Conservation (phyloP, 2,329 filamentous ascomycete species). For the Venturia pyrina region DNA sequence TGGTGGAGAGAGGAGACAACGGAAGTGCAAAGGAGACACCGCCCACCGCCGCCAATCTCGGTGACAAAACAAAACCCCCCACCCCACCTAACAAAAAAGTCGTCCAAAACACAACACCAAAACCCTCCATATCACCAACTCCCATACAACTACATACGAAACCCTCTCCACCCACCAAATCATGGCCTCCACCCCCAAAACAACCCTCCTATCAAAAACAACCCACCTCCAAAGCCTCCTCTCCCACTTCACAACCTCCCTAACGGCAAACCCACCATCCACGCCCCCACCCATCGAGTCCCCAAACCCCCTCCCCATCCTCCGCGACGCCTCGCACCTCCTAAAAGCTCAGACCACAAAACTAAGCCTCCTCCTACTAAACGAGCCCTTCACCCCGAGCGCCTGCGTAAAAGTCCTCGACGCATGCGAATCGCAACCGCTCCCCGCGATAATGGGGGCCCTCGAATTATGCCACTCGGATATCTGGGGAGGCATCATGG, state of each 20-base stretch:
- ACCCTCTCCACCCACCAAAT: neutral
- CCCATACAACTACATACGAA: neutral
- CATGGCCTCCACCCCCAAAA: neutral
- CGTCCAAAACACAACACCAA: neutral
- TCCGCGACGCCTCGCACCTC: slow-evolving; percentile 61
- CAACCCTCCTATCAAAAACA: neutral
- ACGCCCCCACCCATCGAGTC: neutral
- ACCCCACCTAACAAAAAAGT: neutral
- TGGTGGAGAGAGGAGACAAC: too few relatives aligned
- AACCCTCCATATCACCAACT: neutral
- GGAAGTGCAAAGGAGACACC: too few relatives aligned
- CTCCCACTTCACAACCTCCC: slow-evolving; percentile 21
- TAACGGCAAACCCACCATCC: slow-evolving; percentile 11
- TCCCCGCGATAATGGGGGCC: slow-evolving; percentile 64
- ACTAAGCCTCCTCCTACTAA: slow-evolving; percentile 76
- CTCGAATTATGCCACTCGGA: slow-evolving; percentile 24
- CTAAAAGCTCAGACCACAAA: slow-evolving; percentile 80
- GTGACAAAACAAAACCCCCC: neutral
- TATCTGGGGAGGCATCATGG: neutral
- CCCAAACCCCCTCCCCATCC: slow-evolving; percentile 52
- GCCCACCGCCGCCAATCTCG: neutral
- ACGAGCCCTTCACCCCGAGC: slow-evolving; percentile 72
- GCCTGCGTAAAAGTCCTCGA: slow-evolving; percentile 62
- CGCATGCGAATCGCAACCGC: slow-evolving; percentile 60
- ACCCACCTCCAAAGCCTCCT: slow-evolving; percentile 18